Evolutionary conservation across 2,329 filamentous ascomycete species (phyloP), one percentile per base, ranked within the genome.

Genomic region (Zarea fungicola): DNA sequence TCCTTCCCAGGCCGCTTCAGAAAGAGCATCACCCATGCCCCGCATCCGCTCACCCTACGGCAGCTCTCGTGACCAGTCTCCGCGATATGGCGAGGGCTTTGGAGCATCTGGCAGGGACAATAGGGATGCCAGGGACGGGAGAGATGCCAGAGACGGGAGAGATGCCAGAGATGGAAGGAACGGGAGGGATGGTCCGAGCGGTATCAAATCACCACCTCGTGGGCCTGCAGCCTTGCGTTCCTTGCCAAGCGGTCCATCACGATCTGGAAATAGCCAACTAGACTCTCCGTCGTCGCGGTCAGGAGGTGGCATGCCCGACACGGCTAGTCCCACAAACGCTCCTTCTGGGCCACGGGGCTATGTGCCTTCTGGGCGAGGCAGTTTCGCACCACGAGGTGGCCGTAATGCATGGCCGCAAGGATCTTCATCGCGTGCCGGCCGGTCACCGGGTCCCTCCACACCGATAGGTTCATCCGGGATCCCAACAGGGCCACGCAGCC

Each of bases 291-390:
- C 14, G 59, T 59, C 23, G 56, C 58, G 32, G 64, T 67, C 14
- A 62, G 67, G 18, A 62, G 67, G 18, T 62, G 55, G 29, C 61
- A 49, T 21, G 26, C 64, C 68, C 16, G 73, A 71, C 16, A 65
- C 65, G 7, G 64, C 66, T 5, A 76, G 71, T 52, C 74, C 75
- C 7, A 71, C 72, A 1, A 68, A 70, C 16, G 76, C 77, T 1
- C 78, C 78, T 8, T 68, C 76, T 6, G 78, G 78, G 1, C 78
- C 78, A 3, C 69, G 78, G 54, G 77, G 77, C 28, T 81, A 79
- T 52, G 67, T 76, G 2, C 62, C 74, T 5, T 61, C 73, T 4
- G 53, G 59, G 9, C 67, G 73, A 42, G 72, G 75, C 35, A 67
- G 72, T 2, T 79, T 71, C 51, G 55, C 63, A 19, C 54, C 67